Evolutionary conservation across 306 rosid species (phyloP), one percentile per base, ranked within the genome.

Genomic region (Pueraria montana): DNA sequence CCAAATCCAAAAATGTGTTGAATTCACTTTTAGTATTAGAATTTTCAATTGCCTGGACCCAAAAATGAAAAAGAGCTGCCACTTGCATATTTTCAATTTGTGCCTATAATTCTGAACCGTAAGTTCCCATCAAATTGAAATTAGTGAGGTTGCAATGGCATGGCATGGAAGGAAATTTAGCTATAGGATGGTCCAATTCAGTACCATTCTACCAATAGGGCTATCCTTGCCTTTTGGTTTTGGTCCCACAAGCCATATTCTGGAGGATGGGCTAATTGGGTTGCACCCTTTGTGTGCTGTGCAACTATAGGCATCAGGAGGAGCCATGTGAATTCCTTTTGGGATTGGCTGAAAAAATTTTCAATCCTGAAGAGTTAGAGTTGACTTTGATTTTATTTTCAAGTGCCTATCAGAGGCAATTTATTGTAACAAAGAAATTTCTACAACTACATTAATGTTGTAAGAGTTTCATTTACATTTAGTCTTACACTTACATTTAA

Each of bases 301-400:
- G 69, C 18, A 83, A 75, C 53, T 11, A 17, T 66, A 74, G 32
- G 24, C 18, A 64, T 17, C 61, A 1, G 71, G 73, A 18, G 76
- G 73, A 18, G 76, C 92, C 91, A 89, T 89, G 92, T 87, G 89
- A 89, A 82, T 48, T 77, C 87, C 82, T 76, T 83, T 59, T 81
- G 89, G 87, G 87, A 63, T 56, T 21, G 40, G 26, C 81, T 1
- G 18, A 26, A 38, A 14, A 23, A 16, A 10, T 20, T 40, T 11
- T 63, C 52, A 7, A 27, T 78, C 59, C 16, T 78, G 8, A 26
- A 11, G 26, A 42, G 21, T 56, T 56, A 11, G 26, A 42, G 21
- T 56, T 56, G 52, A 55, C 4, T 55, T 59, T 80, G 53, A 40
- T 13, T 62, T 81, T 78, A 52, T 38, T 38, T 38, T 38, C 11